These are phyloP conservation scores for Podosphaera leucotricha DNA, from an alignment of 2,329 filamentous ascomycete species.

Conservation along the genomic window DNA sequence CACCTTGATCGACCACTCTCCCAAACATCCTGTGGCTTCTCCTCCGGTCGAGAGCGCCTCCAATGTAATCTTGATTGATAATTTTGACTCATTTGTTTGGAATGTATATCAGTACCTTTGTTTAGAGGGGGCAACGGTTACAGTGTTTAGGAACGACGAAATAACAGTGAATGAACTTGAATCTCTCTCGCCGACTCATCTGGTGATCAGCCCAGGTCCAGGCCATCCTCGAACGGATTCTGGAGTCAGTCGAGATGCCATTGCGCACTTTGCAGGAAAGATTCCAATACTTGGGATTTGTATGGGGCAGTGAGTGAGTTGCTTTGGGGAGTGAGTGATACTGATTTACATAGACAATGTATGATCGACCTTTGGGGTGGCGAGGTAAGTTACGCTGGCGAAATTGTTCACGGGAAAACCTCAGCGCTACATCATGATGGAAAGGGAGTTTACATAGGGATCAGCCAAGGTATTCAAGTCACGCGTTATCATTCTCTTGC, in stretches of 20 bases:
- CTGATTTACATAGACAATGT: conserved; percentile 41
- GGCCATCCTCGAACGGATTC: conserved; percentile 83
- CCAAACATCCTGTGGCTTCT: conserved; percentile 55
- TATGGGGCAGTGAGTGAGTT: conserved; percentile 61
- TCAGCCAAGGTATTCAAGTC: conserved; percentile 61
- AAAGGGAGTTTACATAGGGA: conserved; percentile 73
- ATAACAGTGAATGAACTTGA: conserved; percentile 68
- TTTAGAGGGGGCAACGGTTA: conserved; percentile 80
- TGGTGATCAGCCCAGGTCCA: conserved; percentile 86
- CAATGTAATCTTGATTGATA: conserved; percentile 90
- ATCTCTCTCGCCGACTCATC: conserved; percentile 64
- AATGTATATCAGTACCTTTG: conserved; percentile 97
- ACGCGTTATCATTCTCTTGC: conserved; percentile 93
- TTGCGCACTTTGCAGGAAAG: conserved; percentile 77
- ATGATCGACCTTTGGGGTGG: conserved; percentile 89
- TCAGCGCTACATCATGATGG: conserved; percentile 72
- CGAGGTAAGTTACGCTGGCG: conserved; percentile 73
- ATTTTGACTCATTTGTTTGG: conserved; percentile 99
- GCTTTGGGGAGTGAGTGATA: background rate
- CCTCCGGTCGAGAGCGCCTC: conserved; percentile 54
- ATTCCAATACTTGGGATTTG: conserved; percentile 94
- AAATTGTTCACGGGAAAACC: conserved; percentile 94
- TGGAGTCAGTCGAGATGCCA: conserved; percentile 78
- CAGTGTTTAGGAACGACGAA: conserved; percentile 80
- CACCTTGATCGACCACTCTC: conserved; percentile 45